A percentile compares a stretch with the other conserved stretches of the same genome.
phyloP scores from a whole-genome alignment of 768 basidiomycete species.

The Podaxis carcinomalis region DNA sequence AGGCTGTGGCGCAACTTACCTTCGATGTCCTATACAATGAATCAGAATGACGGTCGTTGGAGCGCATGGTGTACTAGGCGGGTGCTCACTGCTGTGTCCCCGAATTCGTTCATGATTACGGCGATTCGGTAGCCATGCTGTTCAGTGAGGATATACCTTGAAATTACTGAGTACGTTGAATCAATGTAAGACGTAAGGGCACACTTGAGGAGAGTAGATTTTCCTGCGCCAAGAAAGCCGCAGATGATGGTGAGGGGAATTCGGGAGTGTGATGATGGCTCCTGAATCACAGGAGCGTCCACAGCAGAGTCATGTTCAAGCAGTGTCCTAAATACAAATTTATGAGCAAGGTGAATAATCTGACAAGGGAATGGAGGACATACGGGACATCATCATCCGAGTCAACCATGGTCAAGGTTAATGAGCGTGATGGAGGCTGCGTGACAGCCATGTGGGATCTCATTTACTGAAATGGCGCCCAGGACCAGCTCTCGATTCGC shows the following conservation, averaged over 20 bases:
- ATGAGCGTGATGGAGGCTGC: neutral
- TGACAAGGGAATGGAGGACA: constrained; percentile 16
- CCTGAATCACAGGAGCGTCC: neutral
- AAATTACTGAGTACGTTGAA: neutral
- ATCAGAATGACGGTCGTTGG: constrained; percentile 13
- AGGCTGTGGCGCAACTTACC: constrained; percentile 38
- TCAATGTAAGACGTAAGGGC: neutral
- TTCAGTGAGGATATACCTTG: constrained; percentile 84
- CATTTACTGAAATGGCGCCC: constrained; percentile 7
- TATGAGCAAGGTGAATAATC: neutral
- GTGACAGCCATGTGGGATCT: constrained; percentile 9
- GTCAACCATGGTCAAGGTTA: constrained; percentile 26
- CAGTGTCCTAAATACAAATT: constrained; percentile 10
- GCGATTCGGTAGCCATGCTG: constrained; percentile 94
- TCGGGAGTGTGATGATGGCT: constrained; percentile 14
- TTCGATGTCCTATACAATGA: constrained; percentile 74
- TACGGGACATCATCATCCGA: constrained; percentile 61
- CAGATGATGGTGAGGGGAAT: constrained; percentile 94
- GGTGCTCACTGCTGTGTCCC: constrained; percentile 81
- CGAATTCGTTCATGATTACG: constrained; percentile 98
- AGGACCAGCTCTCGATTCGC: neutral
- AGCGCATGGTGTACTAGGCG: neutral
- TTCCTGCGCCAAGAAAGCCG: constrained; percentile 93
- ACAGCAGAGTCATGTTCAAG: constrained; percentile 12
- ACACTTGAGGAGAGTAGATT: constrained; percentile 86